A percentile compares a stretch with the other conserved stretches of the same genome.
Evolutionary conservation across 345 rosid species (phyloP).

Genomic region (Citropsis articulata): DNA sequence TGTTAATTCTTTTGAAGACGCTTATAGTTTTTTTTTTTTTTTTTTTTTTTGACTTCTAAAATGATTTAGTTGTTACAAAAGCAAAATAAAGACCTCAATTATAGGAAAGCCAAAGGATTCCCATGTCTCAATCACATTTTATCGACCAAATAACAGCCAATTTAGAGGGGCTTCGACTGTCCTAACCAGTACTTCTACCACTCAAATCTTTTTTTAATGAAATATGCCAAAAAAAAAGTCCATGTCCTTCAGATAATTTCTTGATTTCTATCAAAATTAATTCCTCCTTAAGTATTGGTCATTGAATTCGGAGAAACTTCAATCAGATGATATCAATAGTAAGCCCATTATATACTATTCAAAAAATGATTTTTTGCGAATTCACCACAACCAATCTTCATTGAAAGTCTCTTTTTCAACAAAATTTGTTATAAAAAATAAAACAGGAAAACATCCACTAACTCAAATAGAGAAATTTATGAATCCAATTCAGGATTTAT

Average conservation of each 20-base stretch:
- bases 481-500: neutral
- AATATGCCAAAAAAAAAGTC: neutral
- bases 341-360: neutral
- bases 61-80: neutral
- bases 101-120: neutral
- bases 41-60: neutral
- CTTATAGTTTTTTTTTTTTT: neutral
- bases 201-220: neutral
- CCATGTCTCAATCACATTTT: neutral
- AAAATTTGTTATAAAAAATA: neutral
- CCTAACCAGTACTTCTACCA: neutral
- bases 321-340: neutral
- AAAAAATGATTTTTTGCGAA: neutral
- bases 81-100: neutral
- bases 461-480: neutral
- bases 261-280: neutral
- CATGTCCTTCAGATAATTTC: neutral
- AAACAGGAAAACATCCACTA: neutral
- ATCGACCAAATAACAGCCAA: neutral
- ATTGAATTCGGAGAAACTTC: neutral
- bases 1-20: neutral
- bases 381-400: neutral
- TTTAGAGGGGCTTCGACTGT: neutral
- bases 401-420: neutral
- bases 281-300: neutral